Conservation (phyloP, 106 monocot species). For the Hemerocallis citrina region DNA sequence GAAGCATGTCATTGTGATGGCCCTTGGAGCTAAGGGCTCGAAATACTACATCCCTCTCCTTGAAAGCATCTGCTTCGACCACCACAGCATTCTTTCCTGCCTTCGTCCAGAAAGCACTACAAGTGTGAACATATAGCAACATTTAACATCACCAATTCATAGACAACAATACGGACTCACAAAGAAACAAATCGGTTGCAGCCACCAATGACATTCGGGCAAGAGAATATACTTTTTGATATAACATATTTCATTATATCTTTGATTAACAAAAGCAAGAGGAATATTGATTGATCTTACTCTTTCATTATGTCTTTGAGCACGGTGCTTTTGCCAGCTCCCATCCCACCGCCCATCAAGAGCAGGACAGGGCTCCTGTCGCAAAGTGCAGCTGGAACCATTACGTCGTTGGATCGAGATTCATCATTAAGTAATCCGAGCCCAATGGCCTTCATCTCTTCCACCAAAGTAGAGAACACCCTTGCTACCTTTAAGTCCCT, state of each 20-base stretch:
- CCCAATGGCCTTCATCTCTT: slow-evolving; percentile 90
- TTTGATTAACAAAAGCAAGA: neutral
- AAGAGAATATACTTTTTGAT: too few relatives aligned
- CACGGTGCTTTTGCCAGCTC: slow-evolving; percentile 93
- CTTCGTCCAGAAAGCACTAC: slow-evolving; percentile 73
- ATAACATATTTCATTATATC: too few relatives aligned
- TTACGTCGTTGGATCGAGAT: slow-evolving; percentile 36
- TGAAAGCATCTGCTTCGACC: slow-evolving; percentile 94
- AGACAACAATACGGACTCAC: too few relatives aligned
- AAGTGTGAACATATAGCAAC: too few relatives aligned
- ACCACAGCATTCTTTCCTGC: slow-evolving; percentile 56
- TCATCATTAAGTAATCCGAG: slow-evolving; percentile 15
- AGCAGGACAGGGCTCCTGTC: slow-evolving; percentile 90
- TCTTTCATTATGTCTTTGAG: slow-evolving; percentile 78
- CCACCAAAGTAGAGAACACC: slow-evolving; percentile 72
- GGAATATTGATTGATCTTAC: slow-evolving; percentile 20
- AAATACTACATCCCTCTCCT: slow-evolving; percentile 89
- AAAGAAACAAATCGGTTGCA: too few relatives aligned
- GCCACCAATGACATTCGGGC: too few relatives aligned
- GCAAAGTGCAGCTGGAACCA: slow-evolving; percentile 70
- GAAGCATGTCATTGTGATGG: slow-evolving; percentile 86
- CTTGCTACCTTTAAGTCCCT: slow-evolving; percentile 67
- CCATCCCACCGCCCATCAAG: slow-evolving; percentile 96
- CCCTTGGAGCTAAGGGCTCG: slow-evolving; percentile 78
- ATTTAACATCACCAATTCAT: too few relatives aligned